These are phyloP conservation scores for Exophiala phaeomuriformis DNA, from an alignment of 2,329 filamentous ascomycete species.

Conservation along the genomic window DNA sequence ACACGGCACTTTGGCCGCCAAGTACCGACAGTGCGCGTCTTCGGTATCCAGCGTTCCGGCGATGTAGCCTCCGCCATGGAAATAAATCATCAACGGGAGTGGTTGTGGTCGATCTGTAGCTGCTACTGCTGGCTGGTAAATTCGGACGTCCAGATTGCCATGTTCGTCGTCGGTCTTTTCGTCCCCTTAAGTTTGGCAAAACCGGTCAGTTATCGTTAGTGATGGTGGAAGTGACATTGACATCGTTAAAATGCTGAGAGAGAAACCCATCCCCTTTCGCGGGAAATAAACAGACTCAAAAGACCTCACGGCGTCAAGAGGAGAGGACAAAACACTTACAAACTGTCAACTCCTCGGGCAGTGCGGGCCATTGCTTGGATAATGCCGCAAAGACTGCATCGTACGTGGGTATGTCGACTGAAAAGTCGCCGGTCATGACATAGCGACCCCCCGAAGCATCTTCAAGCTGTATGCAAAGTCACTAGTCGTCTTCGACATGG, in stretches of 20 bases:
- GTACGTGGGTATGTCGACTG: slow-evolving; percentile 18
- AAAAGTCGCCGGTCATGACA: slow-evolving; percentile 19
- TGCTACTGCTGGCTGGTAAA: slow-evolving; percentile 18
- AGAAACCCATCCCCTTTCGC: no score
- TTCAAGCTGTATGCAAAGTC: slow-evolving; percentile 16
- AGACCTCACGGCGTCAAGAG: no score
- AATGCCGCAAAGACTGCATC: slow-evolving; percentile 17
- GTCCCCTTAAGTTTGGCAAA: slow-evolving; percentile 7
- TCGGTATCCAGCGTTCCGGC: slow-evolving; percentile 33
- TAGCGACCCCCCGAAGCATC: slow-evolving; percentile 20
- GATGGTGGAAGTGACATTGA: no score
- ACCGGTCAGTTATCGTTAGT: neutral
- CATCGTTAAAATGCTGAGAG: no score
- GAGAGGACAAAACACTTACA: slow-evolving; percentile 11
- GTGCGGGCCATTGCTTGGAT: slow-evolving; percentile 19
- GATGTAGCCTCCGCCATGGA: slow-evolving; percentile 34
- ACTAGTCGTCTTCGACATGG: neutral
- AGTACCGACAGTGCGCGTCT: slow-evolving; percentile 31
- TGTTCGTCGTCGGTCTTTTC: slow-evolving; percentile 15
- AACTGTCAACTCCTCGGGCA: slow-evolving; percentile 16
- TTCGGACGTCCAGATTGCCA: slow-evolving; percentile 18
- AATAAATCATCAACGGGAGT: slow-evolving; percentile 33
- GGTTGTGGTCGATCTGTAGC: slow-evolving; percentile 1
- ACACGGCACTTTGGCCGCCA: slow-evolving; percentile 29
- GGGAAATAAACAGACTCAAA: no score